Evolutionary conservation across 495 filamentous ascomycete species (phyloP), one percentile per base, ranked within the genome.

Genomic region (Podospora pseudocomata): DNA sequence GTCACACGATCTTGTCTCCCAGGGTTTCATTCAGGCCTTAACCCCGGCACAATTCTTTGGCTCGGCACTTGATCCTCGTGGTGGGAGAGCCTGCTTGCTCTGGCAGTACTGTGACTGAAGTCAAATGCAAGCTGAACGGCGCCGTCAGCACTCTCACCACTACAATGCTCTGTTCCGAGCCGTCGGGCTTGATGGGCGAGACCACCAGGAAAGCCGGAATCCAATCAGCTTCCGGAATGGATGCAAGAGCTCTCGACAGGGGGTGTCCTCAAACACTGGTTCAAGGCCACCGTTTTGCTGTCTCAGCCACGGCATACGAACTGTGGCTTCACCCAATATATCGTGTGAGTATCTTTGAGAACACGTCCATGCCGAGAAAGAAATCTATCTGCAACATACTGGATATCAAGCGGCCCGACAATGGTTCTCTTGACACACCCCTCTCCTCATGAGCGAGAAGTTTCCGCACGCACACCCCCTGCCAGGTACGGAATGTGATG

Each of bases 111-210:
- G 61, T 71, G 69, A 73, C 69, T 44, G 16, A 61, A 15, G 3
- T 32, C 55, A 44, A 39, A 69, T 72, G 74, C 74, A 63, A 57
- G 65, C 60, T 76, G 56, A 60, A 60, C 59, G 70, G 66, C 65
- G 58, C 65, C 65, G 63, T 56, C 34, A 60, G 56, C 64, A 64
- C 60, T 63, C 58, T 39, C 32, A 39, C 11, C 20, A 54, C 20
- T 4, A 11, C 34, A 28, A 27, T 57, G 13, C 59, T 67, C 16
- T 18, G 16, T 69, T 67, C 68, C 73, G 67, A 70, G 66, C 72
- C 68, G 73, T 64, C 67, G 53, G 13, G 23, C 49, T 49, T 55
- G 58, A 34, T 30, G 28, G 59, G 26, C 55, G 49, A 32, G 27
- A 39, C 44, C 26, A 65, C 62, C 26, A 20, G 13, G 34, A 6